These are phyloP conservation scores for Cicer cuneatum DNA, from an alignment of 306 rosid species.

Conservation along the genomic window DNA sequence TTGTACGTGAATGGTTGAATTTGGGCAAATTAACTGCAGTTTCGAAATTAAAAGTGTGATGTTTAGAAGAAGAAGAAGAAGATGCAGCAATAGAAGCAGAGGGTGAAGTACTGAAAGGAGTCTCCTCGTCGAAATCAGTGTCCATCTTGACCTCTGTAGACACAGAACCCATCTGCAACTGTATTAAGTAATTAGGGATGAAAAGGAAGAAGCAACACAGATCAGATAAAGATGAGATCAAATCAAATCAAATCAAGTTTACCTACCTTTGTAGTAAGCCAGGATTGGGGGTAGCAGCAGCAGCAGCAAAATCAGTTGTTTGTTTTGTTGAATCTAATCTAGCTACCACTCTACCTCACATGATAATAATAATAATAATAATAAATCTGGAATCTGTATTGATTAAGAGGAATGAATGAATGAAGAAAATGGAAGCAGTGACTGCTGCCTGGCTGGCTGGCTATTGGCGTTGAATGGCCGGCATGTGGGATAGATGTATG, in stretches of 20 bases:
- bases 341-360: not conserved
- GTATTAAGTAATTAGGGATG: not conserved
- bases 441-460: no score
- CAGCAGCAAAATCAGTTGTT: not conserved
- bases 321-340: not conserved
- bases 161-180: slow-evolving; percentile 41
- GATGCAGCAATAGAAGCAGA: slow-evolving; percentile 42
- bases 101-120: slow-evolving; percentile 54
- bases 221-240: not conserved
- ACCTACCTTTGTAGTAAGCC: not conserved
- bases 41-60: slow-evolving; percentile 60
- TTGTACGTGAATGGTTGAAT: slow-evolving; percentile 42
- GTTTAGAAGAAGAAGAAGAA: slow-evolving; percentile 43
- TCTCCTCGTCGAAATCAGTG: slow-evolving; percentile 54
- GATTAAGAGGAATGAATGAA: not conserved
- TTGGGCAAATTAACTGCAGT: slow-evolving; percentile 40
- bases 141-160: slow-evolving; percentile 37
- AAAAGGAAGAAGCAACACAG: not conserved
- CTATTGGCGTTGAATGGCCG: not conserved
- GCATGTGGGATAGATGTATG: not conserved
- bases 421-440: no score
- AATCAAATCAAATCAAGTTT: not conserved
- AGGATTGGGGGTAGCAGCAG: not conserved
- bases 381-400: not conserved
- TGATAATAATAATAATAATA: not conserved